phyloP scores from a whole-genome alignment of 148 eudicot genomes.

The Chenopodium quinoa region DNA sequence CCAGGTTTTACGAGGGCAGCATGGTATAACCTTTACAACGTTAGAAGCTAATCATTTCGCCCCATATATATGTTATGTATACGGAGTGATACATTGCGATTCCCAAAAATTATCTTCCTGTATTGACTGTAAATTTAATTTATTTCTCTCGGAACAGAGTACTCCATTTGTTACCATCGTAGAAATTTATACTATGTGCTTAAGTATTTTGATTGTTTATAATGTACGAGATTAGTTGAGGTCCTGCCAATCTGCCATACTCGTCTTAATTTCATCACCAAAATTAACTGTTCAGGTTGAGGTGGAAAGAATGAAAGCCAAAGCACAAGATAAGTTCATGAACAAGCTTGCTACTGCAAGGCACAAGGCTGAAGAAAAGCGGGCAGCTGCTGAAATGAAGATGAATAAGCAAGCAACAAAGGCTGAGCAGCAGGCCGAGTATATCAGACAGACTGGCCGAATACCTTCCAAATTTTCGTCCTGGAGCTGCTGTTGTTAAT shows the following conservation, averaged over 20 bases:
- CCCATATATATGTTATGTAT: too few species aligned
- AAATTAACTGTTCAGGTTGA: constrained; percentile 33
- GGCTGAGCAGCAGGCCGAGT: constrained; percentile 53
- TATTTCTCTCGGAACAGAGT: too few species aligned
- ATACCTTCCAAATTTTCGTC: constrained; percentile 43
- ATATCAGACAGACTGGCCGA: constrained; percentile 52
- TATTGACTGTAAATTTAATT: too few species aligned
- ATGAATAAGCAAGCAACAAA: constrained; percentile 50
- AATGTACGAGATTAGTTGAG: not conserved
- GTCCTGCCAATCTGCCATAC: not conserved
- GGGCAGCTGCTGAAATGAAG: constrained; percentile 57
- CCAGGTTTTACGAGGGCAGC: not conserved
- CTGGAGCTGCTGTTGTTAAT: constrained; percentile 32
- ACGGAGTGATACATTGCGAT: too few species aligned
- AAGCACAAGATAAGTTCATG: constrained; percentile 58
- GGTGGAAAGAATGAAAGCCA: constrained; percentile 59
- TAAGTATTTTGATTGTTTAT: not conserved
- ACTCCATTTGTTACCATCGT: too few species aligned
- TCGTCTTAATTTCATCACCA: not conserved
- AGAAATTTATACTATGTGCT: not conserved
- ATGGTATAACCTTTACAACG: not conserved
- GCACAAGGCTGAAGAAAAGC: constrained; percentile 59
- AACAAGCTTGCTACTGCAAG: constrained; percentile 50
- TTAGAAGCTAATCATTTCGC: not conserved
- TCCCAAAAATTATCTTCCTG: too few species aligned